Evolutionary conservation across 768 basidiomycete species (phyloP).

Genomic region (Agrocybe praecox): DNA sequence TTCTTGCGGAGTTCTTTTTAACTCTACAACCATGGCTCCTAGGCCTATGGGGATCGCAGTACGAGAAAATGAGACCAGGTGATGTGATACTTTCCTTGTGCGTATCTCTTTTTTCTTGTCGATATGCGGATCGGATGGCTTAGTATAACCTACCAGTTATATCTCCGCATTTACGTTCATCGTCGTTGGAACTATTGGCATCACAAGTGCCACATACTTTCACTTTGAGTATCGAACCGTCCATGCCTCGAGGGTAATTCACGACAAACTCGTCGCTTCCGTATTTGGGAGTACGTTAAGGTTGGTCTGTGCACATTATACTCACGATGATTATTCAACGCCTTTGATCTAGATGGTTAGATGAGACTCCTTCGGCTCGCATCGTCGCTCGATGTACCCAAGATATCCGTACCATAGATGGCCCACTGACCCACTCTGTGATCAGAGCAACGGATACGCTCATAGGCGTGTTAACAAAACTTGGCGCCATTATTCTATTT

Average conservation of each 20-base stretch:
- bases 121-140: neutral
- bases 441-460: constrained; percentile 28
- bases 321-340: neutral
- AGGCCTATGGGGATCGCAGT: constrained; percentile 50
- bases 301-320: constrained; percentile 28
- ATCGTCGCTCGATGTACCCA: constrained; percentile 69
- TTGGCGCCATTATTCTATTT: constrained; percentile 44
- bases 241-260: constrained; percentile 57
- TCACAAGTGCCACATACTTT: constrained; percentile 44
- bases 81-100: constrained; percentile 37
- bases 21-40: constrained; percentile 44
- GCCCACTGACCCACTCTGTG: constrained; percentile 29
- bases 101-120: constrained; percentile 22
- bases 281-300: constrained; percentile 63
- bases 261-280: constrained; percentile 50
- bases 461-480: constrained; percentile 40
- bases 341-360: constrained; percentile 43
- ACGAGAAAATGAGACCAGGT: constrained; percentile 33
- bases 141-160: constrained; percentile 41
- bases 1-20: constrained; percentile 26
- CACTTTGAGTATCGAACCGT: constrained; percentile 34
- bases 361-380: constrained; percentile 48
- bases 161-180: constrained; percentile 28
- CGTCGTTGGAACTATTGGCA: constrained; percentile 11
- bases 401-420: constrained; percentile 65